A percentile compares a stretch with the other conserved stretches of the same genome.
Evolutionary conservation across 2,329 filamentous ascomycete genomes (phyloP).

Genomic region (Verticillium zaregamsianum): DNA sequence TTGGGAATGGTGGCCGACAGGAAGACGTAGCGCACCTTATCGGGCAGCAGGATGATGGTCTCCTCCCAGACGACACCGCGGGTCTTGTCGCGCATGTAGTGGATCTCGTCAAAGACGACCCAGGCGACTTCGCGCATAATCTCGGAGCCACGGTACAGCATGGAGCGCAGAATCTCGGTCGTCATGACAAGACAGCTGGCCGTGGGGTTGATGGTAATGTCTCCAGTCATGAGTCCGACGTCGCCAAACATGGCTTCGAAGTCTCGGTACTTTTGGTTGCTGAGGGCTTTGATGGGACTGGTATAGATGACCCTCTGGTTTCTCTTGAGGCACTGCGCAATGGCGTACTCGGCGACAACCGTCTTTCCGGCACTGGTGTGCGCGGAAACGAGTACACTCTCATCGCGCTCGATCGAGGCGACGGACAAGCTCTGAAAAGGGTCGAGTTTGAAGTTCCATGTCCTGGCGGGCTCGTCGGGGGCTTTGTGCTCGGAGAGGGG

Average conservation of each 20-base stretch:
- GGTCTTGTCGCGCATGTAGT: slow-evolving; percentile 93
- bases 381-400: slow-evolving; percentile 94
- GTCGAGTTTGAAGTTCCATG: slow-evolving; percentile 87
- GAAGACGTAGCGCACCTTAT: slow-evolving; percentile 99
- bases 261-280: slow-evolving; percentile 97
- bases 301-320: slow-evolving; percentile 99
- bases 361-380: slow-evolving; percentile 98
- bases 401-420: slow-evolving; percentile 89
- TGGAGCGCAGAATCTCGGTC: slow-evolving; percentile 96
- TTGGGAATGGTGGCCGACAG: slow-evolving; percentile 97
- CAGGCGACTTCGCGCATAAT: slow-evolving; percentile 99
- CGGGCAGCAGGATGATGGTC: slow-evolving; percentile 94
- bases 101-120: slow-evolving; percentile 98
- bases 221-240: slow-evolving; percentile 96
- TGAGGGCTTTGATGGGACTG: slow-evolving; percentile 96
- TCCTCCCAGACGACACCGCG: slow-evolving; percentile 99
- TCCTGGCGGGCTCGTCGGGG: slow-evolving; percentile 79
- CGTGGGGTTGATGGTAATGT: slow-evolving; percentile 98
- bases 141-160: slow-evolving; percentile 96
- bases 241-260: slow-evolving; percentile 95
- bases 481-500: slow-evolving; percentile 93
- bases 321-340: slow-evolving; percentile 93
- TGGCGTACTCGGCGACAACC: slow-evolving; percentile 96
- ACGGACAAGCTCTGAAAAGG: slow-evolving; percentile 96
- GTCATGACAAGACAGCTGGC: slow-evolving; percentile 99